Evolutionary conservation across 768 basidiomycete species (phyloP), one percentile per base, ranked within the genome.

Genomic region (Harrya chromipes): DNA sequence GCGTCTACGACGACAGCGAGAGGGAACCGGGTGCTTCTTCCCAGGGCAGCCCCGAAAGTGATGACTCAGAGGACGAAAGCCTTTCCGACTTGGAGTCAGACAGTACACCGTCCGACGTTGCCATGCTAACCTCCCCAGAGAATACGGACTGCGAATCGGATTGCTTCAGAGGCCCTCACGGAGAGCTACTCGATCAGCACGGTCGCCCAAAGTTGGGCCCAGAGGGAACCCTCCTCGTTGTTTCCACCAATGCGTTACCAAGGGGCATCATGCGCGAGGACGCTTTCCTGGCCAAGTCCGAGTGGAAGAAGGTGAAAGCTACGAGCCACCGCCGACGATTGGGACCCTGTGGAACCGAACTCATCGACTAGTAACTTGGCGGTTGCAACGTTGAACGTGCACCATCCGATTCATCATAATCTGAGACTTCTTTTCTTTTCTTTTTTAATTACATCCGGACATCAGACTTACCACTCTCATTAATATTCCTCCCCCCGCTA

Each of bases 311-410:
- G n/a, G n/a, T n/a, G n/a, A n/a, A n/a, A n/a, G n/a, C n/a, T n/a
- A n/a, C n/a, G n/a, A n/a, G n/a, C n/a, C n/a, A n/a, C 38, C 50
- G 35, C 12, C 26, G 36, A 36, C 52, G 52, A 34, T 43, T 66
- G 6, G 64, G 65, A 4, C 60, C 55, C 1, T 50, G 57, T 13
- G 65, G 56, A 27, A 66, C 64, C 12, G 58, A 60, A 9, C 60
- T 66, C 24, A 47, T 66, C 36, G 39, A 54, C 19, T 58, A n/a
- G n/a, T n/a, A 49, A 23, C 19, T 23, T 23, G 23, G 23, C n/a
- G n/a, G n/a, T n/a, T n/a, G n/a, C n/a, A n/a, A n/a, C n/a, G n/a
- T n/a, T n/a, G n/a, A n/a, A n/a, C n/a, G n/a, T n/a, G n/a, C n/a
- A n/a, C n/a, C n/a, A n/a, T n/a, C n/a, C n/a, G n/a, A n/a, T n/a